Evolutionary conservation across 495 filamentous ascomycete genomes (phyloP), one percentile per base, ranked within the genome.

Genomic region (Neurospora tetraspora): DNA sequence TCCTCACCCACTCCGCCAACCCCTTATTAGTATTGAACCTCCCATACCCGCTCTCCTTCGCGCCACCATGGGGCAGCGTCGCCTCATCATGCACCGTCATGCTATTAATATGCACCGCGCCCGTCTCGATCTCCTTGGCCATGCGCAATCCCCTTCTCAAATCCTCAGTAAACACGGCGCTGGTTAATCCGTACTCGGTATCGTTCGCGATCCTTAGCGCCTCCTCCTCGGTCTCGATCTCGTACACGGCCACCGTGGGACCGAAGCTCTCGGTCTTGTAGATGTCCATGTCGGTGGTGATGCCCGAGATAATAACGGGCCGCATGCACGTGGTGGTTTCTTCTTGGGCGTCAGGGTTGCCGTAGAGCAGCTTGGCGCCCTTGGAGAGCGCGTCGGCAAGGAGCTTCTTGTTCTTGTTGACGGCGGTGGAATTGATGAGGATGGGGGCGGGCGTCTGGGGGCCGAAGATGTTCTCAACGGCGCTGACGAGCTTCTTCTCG

Each of bases 151-250:
- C 94, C 75, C 87, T 81, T 70, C 91, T 90, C 73, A 96, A 78
- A 76, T 97, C 87, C 79, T 89, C 89, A 3, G 94, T 96, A 80
- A 97, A 97, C 59, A 98, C 90, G n/a, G 93, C 92, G 5, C 92
- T 90, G 4, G 89, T 89, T 7, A 97, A 90, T 34, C 94, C 94
- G 61, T 96, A 89, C 73, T 91, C 88, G 39, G 93, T 96, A 74
- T 91, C 83, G 82, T 97, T 98, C 16, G 94, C 94, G 65, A 94
- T 87, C 69, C 79, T 76, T 70, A 97, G 81, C 9, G 91, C 93
- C 82, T 94, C 91, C 71, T 91, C 90, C 45, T 93, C 86, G 5
- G 71, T 85, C 70, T 85, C 82, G 65, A 91, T 80, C 69, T 84
- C 83, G 31, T 88, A 85, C 42, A 92, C 68, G 37, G 84, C 83